These are phyloP conservation scores for Pseudopyricularia javanii DNA, from an alignment of 2,329 filamentous ascomycete species.

Conservation along the genomic window DNA sequence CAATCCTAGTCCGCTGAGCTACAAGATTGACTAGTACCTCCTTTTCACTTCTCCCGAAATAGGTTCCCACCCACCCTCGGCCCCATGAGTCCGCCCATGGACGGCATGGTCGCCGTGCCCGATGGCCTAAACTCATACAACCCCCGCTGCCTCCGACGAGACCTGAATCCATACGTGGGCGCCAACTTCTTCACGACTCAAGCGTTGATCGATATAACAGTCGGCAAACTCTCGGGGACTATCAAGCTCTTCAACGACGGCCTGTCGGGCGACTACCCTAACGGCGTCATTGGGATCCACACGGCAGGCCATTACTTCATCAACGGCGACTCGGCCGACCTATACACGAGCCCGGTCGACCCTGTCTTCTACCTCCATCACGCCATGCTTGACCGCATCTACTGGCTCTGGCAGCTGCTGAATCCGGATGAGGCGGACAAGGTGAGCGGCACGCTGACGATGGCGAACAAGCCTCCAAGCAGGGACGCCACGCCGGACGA, in stretches of 20 bases:
- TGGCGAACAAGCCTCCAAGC: conserved; percentile 4
- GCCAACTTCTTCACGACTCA: conserved; percentile 9
- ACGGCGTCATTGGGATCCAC: conserved; percentile 14
- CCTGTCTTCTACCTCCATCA: conserved; percentile 22
- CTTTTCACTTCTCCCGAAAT: too few relatives aligned
- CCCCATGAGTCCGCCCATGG: conserved; percentile 10
- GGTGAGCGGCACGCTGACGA: neutral
- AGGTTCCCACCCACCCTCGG: conserved; percentile 13
- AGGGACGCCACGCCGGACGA: conserved; percentile 14
- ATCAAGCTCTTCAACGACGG: conserved; percentile 9
- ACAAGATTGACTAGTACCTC: too few relatives aligned
- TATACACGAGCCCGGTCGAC: conserved; percentile 17
- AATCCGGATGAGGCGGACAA: conserved; percentile 9
- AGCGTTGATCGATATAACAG: conserved; percentile 4
- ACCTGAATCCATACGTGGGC: conserved; percentile 11
- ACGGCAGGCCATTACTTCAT: conserved; percentile 20
- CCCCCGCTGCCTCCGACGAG: conserved; percentile 21
- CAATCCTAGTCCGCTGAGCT: too few relatives aligned
- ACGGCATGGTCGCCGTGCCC: conserved; percentile 17
- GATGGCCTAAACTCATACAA: conserved; percentile 16
- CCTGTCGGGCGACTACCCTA: conserved; percentile 13
- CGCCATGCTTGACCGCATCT: conserved; percentile 17
- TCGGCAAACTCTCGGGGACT: conserved; percentile 8
- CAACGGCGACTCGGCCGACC: conserved; percentile 21
- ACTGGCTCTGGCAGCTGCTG: conserved; percentile 23